A percentile compares a stretch with the other conserved stretches of the same genome.
These are phyloP conservation scores for Zea luxurians DNA, from an alignment of 176 grass and related monocot genomes.

Conservation along the genomic window DNA sequence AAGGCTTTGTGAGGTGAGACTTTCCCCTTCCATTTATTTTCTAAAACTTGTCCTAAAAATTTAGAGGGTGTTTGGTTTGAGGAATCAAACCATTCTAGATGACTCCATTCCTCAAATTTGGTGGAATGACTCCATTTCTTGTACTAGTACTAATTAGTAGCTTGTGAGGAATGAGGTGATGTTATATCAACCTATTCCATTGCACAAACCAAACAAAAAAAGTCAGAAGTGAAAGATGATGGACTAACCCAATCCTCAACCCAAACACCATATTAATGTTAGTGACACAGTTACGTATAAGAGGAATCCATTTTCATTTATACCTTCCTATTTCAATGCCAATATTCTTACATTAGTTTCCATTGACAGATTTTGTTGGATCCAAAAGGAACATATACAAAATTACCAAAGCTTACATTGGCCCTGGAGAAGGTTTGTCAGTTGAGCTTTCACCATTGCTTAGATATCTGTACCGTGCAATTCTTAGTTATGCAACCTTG, in stretches of 20 bases:
- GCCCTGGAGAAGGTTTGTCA: conserved; percentile 94
- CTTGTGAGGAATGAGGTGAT: neutral
- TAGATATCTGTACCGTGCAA: neutral
- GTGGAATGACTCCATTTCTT: neutral
- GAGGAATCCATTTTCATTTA: neutral
- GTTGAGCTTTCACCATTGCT: conserved; percentile 12
- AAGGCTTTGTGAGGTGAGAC: conserved; percentile 90
- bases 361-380: conserved; percentile 76
- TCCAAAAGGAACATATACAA: conserved; percentile 89
- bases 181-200: neutral
- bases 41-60: conserved; percentile 18
- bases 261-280: neutral
- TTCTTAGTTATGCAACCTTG: conserved; percentile 26
- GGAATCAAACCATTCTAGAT: neutral
- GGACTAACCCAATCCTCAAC: neutral
- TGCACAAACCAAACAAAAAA: neutral
- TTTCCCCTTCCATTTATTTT: conserved; percentile 22
- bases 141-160: neutral
- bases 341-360: conserved; percentile 35
- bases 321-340: conserved; percentile 17
- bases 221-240: neutral
- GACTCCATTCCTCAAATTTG: neutral
- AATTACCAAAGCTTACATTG: conserved; percentile 72
- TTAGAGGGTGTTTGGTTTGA: neutral
- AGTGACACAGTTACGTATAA: neutral